Base-by-base conservation (phyloP, 2,329 filamentous ascomycete genomes). In the Apiospora kogelbergensis region DNA sequence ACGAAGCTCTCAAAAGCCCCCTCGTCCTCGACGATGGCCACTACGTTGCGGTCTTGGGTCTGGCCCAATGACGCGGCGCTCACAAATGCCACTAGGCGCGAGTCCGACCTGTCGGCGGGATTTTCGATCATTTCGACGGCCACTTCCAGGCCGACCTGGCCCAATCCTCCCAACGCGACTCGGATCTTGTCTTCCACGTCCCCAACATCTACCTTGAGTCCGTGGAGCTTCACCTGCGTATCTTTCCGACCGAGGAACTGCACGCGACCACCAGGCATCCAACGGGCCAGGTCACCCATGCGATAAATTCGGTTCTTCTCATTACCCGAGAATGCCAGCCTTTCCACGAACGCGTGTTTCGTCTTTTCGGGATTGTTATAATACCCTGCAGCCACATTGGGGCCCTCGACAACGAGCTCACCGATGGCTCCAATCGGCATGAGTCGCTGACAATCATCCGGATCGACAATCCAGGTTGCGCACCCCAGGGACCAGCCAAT, bases 141-240 rank as follows among this genome's bases (percentile, higher is more conserved):
- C 13, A 45, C 65, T n/a, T 46, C 40, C 6, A 60, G 44, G 13
- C 46, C 67, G 30, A 40, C 40, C 4, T 66, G 24, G 42, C 45
- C n/a, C n/a, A 40, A 17, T 6, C 60, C 37, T 11, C 63, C 37
- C 37, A 66, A 11, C 5, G 57, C 20, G 33, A 45, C 6, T 26
- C 37, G 42, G 30, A 42, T 46, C 15, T 57, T 33, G 37, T 68
- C 78, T 77, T 82, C 86, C 64, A 83, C 82, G 74, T 82, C 84
- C 10, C 80, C 83, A 66, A 83, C 75, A 76, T 82, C 86, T 68
- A 84, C 78, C 70, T 83, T 72, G 67, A 80, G 85, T 48, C 87
- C 87, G 41, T 82, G 80, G 13, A 87, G 75, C 72, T 87, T 87
- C 45, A 86, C 78, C 73, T 86, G 84, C 1, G 79, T 80, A 73